Base-by-base conservation (phyloP, 768 basidiomycete species). In the Kwoniella sp. region DNA sequence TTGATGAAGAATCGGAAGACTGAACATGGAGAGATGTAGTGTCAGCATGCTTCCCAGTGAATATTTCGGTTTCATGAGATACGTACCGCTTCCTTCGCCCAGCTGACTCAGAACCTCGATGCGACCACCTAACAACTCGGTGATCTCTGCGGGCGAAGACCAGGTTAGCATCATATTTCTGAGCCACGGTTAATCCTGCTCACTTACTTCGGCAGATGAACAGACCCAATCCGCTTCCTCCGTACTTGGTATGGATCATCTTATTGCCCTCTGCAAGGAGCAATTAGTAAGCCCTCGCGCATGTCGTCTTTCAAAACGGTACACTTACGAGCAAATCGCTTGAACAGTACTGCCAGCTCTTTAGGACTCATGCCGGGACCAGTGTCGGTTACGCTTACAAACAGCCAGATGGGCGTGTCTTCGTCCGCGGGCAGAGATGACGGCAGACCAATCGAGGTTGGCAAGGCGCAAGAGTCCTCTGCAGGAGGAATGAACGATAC, bases 191-290 rank as follows among this genome's bases (percentile, higher is more conserved):
- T 56, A 13, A 41, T 45, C 45, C 34, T 1, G 65, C 70, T 52
- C 50, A 74, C 73, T 45, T 17, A 45, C 41, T 79, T 37, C 71
- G 60, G 54, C 72, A 74, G 59, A 80, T 73, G 71, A 77, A 80
- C 15, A 81, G 55, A 0, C 79, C 81, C 2, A 81, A 63, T 2
- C 81, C 81, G 12, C 68, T 71, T 9, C 81, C 81, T 2, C 79
- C 81, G 62, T 74, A 80, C 23, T 74, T 69, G 20, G 73, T 74
- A 55, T 76, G 75, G 1, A 74, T 77, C 68, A 77, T 71, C 17
- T 75, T 73, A 20, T 74, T 77, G 3, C 71, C 72, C 69, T 80
- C 65, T 67, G 54, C 5, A 37, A 4, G 11, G 12, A 30, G 47
- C 9, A 34, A 31, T 45, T 17, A 45, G 15, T 53, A 29, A 55